Evolutionary conservation across 1,284 basidiomycete genomes (phyloP).

Genomic region (Trichosporon coremiiforme): DNA sequence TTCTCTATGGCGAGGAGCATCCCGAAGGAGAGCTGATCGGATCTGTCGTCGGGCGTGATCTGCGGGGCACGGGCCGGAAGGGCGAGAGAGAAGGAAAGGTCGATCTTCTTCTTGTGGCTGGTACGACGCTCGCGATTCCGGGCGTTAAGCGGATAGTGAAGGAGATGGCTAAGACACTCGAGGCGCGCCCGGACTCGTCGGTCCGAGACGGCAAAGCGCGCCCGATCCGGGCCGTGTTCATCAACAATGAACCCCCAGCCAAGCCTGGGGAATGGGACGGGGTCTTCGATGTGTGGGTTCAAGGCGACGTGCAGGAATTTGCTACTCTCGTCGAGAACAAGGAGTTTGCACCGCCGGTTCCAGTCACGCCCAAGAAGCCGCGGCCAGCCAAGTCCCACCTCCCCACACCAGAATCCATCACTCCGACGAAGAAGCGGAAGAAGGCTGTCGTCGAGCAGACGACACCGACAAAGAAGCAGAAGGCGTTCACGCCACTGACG

Average conservation of each 20-base stretch:
- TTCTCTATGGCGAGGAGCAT: conserved; percentile 87
- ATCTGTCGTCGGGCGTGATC: conserved; percentile 71
- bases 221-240: conserved; percentile 72
- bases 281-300: conserved; percentile 87
- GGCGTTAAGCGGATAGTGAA: conserved; percentile 91
- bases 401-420: conserved; percentile 11
- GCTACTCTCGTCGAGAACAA: conserved; percentile 55
- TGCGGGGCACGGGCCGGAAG: conserved; percentile 63
- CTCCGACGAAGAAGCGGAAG: conserved; percentile 17
- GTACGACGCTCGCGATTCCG: conserved; percentile 84
- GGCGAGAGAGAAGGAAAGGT: conserved; percentile 44
- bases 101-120: conserved; percentile 85
- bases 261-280: conserved; percentile 85
- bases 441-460: not conserved
- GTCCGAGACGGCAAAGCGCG: conserved; percentile 33
- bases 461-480: conserved; percentile 23
- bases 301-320: conserved; percentile 83
- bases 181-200: conserved; percentile 35
- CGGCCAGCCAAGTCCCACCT: not conserved
- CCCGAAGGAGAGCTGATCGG: conserved; percentile 86
- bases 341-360: conserved; percentile 22
- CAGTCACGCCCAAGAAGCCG: conserved; percentile 19
- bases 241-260: conserved; percentile 87
- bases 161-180: conserved; percentile 82
- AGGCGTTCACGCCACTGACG: conserved; percentile 11